Conservation (phyloP, 2,329 filamentous ascomycete genomes). For the Chaetomiaceae sp. region DNA sequence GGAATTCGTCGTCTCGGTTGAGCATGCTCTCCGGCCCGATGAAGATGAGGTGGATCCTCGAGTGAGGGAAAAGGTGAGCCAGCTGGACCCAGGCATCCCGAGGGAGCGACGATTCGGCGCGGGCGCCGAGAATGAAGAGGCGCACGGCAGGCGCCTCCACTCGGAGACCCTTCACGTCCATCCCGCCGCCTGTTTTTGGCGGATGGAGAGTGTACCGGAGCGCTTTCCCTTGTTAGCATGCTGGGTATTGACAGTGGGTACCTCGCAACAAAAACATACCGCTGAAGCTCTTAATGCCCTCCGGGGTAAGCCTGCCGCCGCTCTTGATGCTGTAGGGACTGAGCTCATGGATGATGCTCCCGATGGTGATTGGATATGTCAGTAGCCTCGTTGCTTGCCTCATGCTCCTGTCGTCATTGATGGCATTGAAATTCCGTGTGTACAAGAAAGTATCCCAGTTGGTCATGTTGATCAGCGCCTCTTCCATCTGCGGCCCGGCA, state of each 20-base stretch:
- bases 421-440: slow-evolving; percentile 82
- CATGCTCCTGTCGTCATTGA: slow-evolving; percentile 87
- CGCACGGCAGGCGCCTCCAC: slow-evolving; percentile 83
- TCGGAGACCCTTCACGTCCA: slow-evolving; percentile 71
- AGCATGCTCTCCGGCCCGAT: slow-evolving; percentile 95
- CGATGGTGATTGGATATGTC: slow-evolving; percentile 90
- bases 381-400: slow-evolving; percentile 87
- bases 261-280: slow-evolving; percentile 50
- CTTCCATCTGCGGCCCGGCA: slow-evolving; percentile 83
- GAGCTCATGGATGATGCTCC: slow-evolving; percentile 86
- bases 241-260: too few species aligned
- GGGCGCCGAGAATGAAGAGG: slow-evolving; percentile 87
- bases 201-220: slow-evolving; percentile 92
- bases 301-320: slow-evolving; percentile 71
- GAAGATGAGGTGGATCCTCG: slow-evolving; percentile 87
- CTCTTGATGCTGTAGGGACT: slow-evolving; percentile 83
- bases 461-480: slow-evolving; percentile 91
- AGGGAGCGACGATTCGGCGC: slow-evolving; percentile 94
- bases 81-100: slow-evolving; percentile 92
- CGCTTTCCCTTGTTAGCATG: slow-evolving; percentile 49
- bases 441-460: slow-evolving; percentile 99
- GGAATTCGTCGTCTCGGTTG: slow-evolving; percentile 89
- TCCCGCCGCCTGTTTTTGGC: slow-evolving; percentile 69
- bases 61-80: slow-evolving; percentile 87
- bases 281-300: slow-evolving; percentile 90